Conservation (phyloP, 345 rosid genomes). For the Geranium brycei region DNA sequence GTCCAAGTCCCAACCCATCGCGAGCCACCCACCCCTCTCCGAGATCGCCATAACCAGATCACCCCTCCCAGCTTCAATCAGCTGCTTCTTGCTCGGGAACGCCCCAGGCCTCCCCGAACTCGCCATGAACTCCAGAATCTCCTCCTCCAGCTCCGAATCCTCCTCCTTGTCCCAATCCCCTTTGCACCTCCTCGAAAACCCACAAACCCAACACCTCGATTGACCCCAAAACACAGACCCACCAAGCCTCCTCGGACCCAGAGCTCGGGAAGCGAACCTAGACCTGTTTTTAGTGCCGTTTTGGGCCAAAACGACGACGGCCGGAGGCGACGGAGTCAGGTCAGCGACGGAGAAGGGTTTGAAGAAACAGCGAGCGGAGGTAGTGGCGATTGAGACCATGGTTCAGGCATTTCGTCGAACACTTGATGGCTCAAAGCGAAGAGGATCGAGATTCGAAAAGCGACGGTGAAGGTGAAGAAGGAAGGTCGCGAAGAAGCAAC, state of each 20-base stretch:
- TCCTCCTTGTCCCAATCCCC: slow-evolving; percentile 31
- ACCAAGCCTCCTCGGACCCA: slow-evolving; percentile 1
- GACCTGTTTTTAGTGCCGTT: neutral
- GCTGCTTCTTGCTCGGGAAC: slow-evolving; percentile 62
- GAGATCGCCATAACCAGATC: slow-evolving; percentile 62
- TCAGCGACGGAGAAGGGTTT: slow-evolving; percentile 16
- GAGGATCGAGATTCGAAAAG: neutral
- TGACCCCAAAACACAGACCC: slow-evolving; percentile 19
- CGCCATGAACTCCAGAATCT: slow-evolving; percentile 78
- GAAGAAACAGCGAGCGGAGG: slow-evolving; percentile 18
- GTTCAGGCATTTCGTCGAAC: slow-evolving; percentile 90
- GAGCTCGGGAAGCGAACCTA: slow-evolving; percentile 2
- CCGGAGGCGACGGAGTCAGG: slow-evolving; percentile 14
- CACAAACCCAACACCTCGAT: slow-evolving; percentile 14
- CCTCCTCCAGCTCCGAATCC: slow-evolving; percentile 47
- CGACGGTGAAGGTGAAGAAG: neutral
- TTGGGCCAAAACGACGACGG: slow-evolving; percentile 4
- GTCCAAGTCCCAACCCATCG: slow-evolving; percentile 77
- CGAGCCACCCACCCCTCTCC: slow-evolving; percentile 72
- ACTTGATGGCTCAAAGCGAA: slow-evolving; percentile 3
- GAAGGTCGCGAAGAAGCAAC: slow-evolving; percentile 44
- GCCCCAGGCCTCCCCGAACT: slow-evolving; percentile 40
- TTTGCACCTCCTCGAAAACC: slow-evolving; percentile 30
- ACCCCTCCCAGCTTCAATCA: slow-evolving; percentile 50
- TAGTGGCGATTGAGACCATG: slow-evolving; percentile 46